Conservation (phyloP, 2,329 filamentous ascomycete genomes). For the Aspergillus carbonarius region DNA sequence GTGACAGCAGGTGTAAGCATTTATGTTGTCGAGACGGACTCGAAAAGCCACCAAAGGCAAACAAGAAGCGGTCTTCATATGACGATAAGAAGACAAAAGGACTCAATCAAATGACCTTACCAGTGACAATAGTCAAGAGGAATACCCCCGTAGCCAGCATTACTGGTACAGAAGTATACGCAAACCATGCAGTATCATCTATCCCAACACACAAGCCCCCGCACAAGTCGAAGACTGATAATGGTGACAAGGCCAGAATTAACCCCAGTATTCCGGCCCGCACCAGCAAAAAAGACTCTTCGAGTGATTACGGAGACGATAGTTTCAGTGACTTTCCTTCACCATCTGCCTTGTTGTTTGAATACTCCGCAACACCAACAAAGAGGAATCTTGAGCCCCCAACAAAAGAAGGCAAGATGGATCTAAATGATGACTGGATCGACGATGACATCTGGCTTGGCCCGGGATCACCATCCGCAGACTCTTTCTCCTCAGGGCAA, state of each 20-base stretch:
- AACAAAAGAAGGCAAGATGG: neutral
- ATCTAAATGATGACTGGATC: neutral
- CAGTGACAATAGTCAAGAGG: slow-evolving; percentile 27
- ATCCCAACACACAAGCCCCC: neutral
- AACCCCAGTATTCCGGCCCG: neutral
- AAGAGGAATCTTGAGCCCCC: neutral
- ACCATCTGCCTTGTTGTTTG: slow-evolving; percentile 31
- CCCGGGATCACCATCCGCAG: neutral
- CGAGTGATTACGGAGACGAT: slow-evolving; percentile 36
- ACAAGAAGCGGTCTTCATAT: slow-evolving; percentile 22
- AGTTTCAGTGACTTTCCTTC: slow-evolving; percentile 41
- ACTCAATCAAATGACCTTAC: slow-evolving; percentile 30
- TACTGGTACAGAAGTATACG: neutral
- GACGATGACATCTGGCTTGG: slow-evolving; percentile 1
- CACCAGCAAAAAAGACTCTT: slow-evolving; percentile 17
- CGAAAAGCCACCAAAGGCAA: slow-evolving; percentile 59
- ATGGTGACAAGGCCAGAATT: neutral
- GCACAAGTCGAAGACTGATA: neutral
- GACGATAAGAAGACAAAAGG: slow-evolving; percentile 23
- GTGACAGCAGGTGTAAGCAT: slow-evolving; percentile 61
- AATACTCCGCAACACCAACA: neutral
- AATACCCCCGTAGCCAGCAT: slow-evolving; percentile 1
- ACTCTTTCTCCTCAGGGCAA: neutral
- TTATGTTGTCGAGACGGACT: slow-evolving; percentile 70
- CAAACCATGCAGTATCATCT: neutral